A percentile compares a stretch with the other conserved stretches of the same genome.
Evolutionary conservation across 306 rosid genomes (phyloP).

Genomic region (Quercus engelmannii): DNA sequence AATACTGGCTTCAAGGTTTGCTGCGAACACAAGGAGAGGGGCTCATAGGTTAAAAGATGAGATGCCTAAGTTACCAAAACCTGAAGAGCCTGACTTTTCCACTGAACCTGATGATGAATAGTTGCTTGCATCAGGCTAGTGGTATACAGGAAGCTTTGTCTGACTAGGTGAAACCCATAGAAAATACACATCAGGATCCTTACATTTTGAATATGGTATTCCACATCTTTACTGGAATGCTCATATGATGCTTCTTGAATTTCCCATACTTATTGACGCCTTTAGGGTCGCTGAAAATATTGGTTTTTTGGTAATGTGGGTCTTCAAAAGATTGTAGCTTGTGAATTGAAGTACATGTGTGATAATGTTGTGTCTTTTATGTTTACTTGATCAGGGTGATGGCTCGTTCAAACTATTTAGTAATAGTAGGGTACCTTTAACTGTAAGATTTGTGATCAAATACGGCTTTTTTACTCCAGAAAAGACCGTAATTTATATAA

Average conservation of each 20-base stretch:
- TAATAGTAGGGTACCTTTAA: too few relatives aligned
- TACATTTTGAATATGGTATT: constrained; percentile 10
- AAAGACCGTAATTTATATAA: too few relatives aligned
- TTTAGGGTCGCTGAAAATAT: not conserved
- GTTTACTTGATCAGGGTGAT: not conserved
- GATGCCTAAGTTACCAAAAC: constrained; percentile 75
- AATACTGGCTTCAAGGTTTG: constrained; percentile 84
- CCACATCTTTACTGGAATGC: not conserved
- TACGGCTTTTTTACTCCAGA: too few relatives aligned
- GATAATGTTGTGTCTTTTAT: not conserved
- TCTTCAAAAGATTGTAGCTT: too few relatives aligned
- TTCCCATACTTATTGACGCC: not conserved
- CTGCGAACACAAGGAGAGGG: constrained; percentile 88
- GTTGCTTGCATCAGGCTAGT: constrained; percentile 3
- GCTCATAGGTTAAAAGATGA: constrained; percentile 81
- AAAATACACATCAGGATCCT: not conserved
- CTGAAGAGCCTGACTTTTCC: constrained; percentile 92
- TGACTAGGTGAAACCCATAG: not conserved
- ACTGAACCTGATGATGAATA: constrained; percentile 62
- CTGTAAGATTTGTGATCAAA: too few relatives aligned
- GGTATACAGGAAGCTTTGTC: constrained; percentile 3
- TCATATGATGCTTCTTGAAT: not conserved
- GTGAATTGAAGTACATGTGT: not conserved
- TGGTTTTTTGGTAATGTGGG: too few relatives aligned
- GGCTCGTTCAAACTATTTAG: too few relatives aligned